Base-by-base conservation (phyloP, 1,284 basidiomycete genomes). In the Malassezia restricta region DNA sequence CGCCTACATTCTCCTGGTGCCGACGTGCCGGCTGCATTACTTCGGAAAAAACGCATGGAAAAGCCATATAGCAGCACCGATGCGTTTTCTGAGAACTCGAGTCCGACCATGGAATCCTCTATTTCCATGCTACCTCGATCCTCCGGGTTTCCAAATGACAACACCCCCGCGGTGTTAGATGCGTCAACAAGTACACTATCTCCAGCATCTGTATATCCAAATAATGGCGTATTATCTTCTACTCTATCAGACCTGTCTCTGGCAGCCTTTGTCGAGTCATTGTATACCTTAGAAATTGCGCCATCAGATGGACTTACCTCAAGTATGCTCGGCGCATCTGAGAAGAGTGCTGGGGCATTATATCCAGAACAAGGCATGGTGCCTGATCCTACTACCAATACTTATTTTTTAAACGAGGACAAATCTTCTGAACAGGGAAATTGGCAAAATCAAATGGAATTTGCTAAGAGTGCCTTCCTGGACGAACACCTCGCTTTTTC, bases 211-310 rank as follows among this genome's bases (percentile, higher is more conserved):
- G 20, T 24, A 24, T 24, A 24, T 24, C 20, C 20, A 24, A 24
- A 2, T 4, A 24, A 24, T 24, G 20, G 20, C 4, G 20, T 24
- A 2, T 11, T 15, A 35, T 35, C 33, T 35, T 35, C 53, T 6
- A 49, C 53, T 1, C 12, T 55, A 6, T 45, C 47, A 1, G 62
- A 70, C 24, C 42, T 71, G 7, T 69, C 65, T 11, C 43, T 73
- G 0, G 70, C 70, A 7, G 70, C 64, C 0, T 73, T 70, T 47
- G 47, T 73, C 32, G 60, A 70, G 35, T 66, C 65, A 11, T 61
- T 73, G 8, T 68, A 73, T 47, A 68, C 66, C 24, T 59, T 73
- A 15, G 66, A 71, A 33, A 65, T 73, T 50, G 63, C 59, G 6
- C 54, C 63, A 0, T 58, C 62, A 20, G 70, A 73, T 49, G 43